Base-by-base conservation (phyloP, 108 stramenopile species). In the Discostella pseudostelligera region DNA sequence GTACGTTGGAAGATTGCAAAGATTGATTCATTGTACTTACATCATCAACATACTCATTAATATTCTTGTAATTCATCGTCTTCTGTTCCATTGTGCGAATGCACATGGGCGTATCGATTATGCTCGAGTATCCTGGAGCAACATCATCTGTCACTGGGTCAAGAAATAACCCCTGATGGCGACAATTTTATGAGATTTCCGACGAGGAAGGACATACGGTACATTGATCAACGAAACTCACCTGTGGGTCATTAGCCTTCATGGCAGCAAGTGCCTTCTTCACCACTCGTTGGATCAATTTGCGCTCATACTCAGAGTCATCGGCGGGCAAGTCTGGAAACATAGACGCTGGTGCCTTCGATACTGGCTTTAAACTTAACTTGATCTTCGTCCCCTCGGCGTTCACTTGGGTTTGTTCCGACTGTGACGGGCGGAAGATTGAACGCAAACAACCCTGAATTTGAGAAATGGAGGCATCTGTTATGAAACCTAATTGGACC, bases 141-240 rank as follows among this genome's bases (percentile, higher is more conserved):
- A 94, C 90, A 12, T 54, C 86, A 64, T 94, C 93, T n/a, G 93
- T 88, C 14, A 94, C 93, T 56, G 89, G 93, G 59, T 94, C 88
- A 22, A 88, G 69, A 65, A 94, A 94, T 35, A 94, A 67, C 32
- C 67, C 69, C 75, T 88, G 89, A 4, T 24, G 6, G 53, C 3
- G 14, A 2, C 1, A 54, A n/a, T 24, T 39, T 11, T 28, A 58
- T 25, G 46, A 53, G 50, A 40, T 39, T 24, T 39, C 36, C 8
- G 10, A 19, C n/a, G 21, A 7, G 48, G 19, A 48, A 35, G 36
- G 14, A 32, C 19, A 14, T 47, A 46, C 1, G n/a, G 3, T 19
- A 35, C 13, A 48, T 17, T 8, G 32, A 36, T 9, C 26, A 45
- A 24, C 4, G 5, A 45, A 12, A 12, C 48, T 37, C 45, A 70